Evolutionary conservation across 257 asterid species (phyloP).

Genomic region (Ophiorrhiza pumila): DNA sequence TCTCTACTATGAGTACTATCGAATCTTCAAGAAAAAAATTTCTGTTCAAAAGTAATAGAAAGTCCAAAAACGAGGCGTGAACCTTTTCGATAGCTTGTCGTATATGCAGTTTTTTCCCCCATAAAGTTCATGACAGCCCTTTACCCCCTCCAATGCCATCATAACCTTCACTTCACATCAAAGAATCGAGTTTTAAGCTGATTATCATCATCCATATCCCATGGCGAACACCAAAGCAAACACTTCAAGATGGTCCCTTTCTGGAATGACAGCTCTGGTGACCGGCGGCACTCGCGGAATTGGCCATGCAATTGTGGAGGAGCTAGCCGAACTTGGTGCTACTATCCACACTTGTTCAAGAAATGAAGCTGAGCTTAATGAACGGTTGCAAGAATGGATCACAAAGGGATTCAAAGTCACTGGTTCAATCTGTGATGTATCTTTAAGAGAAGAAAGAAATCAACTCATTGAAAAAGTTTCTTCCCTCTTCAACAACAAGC

Average conservation of each 20-base stretch:
- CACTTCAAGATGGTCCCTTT: constrained; percentile 15
- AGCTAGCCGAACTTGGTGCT: constrained; percentile 3
- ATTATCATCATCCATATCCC: too few relatives aligned
- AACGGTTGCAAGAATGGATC: neutral
- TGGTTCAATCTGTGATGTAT: constrained; percentile 8
- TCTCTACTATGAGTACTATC: too few relatives aligned
- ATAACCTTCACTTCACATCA: too few relatives aligned
- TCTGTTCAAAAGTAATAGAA: too few relatives aligned
- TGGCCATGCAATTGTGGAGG: constrained; percentile 14
- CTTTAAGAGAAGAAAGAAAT: neutral
- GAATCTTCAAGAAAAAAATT: too few relatives aligned
- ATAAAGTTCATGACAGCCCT: too few relatives aligned
- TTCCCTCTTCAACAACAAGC: neutral
- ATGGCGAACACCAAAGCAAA: neutral
- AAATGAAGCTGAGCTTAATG: neutral
- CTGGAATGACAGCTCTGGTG: constrained; percentile 14
- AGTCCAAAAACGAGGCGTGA: too few relatives aligned
- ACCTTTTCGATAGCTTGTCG: too few relatives aligned
- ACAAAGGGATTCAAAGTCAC: constrained; percentile 12
- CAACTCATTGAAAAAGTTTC: constrained; percentile 4
- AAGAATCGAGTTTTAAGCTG: too few relatives aligned
- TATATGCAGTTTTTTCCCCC: too few relatives aligned
- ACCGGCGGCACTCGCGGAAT: constrained; percentile 23
- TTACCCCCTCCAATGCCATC: too few relatives aligned
- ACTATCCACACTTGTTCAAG: constrained; percentile 10